A percentile compares a stretch with the other conserved stretches of the same genome.
phyloP scores from a whole-genome alignment of 495 filamentous ascomycete genomes.

The Tuber microsphaerosporum region DNA sequence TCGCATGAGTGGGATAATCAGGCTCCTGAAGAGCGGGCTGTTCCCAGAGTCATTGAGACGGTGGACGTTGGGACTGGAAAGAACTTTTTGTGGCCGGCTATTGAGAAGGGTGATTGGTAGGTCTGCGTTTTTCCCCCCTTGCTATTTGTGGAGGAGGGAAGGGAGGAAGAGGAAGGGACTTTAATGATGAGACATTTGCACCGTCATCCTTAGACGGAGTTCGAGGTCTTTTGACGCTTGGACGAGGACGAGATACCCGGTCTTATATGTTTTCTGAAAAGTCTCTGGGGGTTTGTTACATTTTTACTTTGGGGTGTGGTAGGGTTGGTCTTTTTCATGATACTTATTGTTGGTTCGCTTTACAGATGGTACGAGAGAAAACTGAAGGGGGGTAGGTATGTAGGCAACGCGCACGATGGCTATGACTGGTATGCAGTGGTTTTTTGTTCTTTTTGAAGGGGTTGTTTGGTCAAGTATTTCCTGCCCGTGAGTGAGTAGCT shows the following conservation, averaged over 20 bases:
- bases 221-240: constrained; percentile 27
- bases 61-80: constrained; percentile 28
- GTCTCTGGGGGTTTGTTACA: not conserved
- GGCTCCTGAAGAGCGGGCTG: constrained; percentile 8
- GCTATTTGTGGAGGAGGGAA: not conserved
- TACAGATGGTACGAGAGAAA: not conserved
- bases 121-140: constrained; percentile 10
- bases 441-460: not conserved
- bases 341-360: not conserved
- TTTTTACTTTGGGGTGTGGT: not conserved
- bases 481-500: not conserved
- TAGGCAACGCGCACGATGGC: not conserved
- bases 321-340: not conserved
- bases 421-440: not conserved
- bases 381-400: not conserved
- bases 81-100: constrained; percentile 39
- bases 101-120: constrained; percentile 17
- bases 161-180: not conserved
- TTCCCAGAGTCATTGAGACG: constrained; percentile 17
- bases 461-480: not conserved
- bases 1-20: constrained; percentile 30
- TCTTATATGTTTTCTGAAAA: not conserved
- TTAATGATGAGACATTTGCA: constrained; percentile 32
- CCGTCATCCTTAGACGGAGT: constrained; percentile 38
- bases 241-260: constrained; percentile 23